Conservation (phyloP, 164 flowering plant species). For the Aristolochia fimbriata region DNA sequence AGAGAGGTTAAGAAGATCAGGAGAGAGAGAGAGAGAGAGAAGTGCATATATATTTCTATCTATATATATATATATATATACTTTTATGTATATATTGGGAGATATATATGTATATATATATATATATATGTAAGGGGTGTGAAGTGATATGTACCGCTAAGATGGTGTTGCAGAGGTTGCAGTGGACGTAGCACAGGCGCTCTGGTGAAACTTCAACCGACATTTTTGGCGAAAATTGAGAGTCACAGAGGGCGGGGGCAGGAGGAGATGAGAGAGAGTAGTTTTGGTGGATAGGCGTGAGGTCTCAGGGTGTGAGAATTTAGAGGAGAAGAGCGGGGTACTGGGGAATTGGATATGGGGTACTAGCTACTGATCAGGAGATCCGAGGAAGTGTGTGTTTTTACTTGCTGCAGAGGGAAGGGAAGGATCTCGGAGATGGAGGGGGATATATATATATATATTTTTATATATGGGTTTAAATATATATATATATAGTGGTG, state of each 20-base stretch:
- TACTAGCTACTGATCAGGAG: too few relatives aligned
- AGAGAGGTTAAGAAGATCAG: too few relatives aligned
- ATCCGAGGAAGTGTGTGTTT: too few relatives aligned
- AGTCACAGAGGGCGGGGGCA: too few relatives aligned
- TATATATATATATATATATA: too few relatives aligned
- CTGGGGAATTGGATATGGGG: not conserved
- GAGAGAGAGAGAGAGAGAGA: too few relatives aligned
- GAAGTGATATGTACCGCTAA: slow-evolving; percentile 52
- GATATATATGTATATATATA: too few relatives aligned
- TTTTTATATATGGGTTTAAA: not conserved
- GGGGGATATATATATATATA: not conserved
- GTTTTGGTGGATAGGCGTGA: not conserved
- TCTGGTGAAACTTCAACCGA: slow-evolving; percentile 59
- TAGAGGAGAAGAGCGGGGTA: not conserved
- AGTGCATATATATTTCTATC: too few relatives aligned
- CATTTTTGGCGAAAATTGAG: slow-evolving; percentile 17
- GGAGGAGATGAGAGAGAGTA: too few relatives aligned
- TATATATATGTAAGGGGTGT: not conserved
- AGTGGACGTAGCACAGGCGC: slow-evolving; percentile 79
- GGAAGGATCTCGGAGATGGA: not conserved
- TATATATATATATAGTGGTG: not conserved
- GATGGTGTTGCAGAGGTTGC: slow-evolving; percentile 97
- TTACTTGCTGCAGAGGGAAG: too few relatives aligned
- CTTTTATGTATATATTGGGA: too few relatives aligned
- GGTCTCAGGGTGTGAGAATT: slow-evolving; percentile 8